phyloP scores from a whole-genome alignment of 768 basidiomycete genomes.

The Kwoniella newhampshirensis region DNA sequence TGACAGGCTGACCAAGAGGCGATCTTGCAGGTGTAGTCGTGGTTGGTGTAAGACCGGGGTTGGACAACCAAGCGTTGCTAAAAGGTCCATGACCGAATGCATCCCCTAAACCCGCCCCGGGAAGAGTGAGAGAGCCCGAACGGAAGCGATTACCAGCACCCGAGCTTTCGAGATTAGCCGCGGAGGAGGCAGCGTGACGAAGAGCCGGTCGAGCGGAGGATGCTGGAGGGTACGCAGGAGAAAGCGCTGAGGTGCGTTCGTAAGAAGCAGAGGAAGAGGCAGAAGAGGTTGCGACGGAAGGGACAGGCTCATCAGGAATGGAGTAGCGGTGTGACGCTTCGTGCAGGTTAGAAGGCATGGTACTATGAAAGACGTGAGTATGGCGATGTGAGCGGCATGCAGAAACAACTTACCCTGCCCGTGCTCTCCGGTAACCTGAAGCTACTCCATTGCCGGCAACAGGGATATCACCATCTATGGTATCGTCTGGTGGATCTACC shows the following conservation, averaged over 20 bases:
- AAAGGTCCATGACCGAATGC: slow-evolving; percentile 82
- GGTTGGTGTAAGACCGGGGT: slow-evolving; percentile 54
- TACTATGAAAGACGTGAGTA: slow-evolving; percentile 53
- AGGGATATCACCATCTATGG: slow-evolving; percentile 48
- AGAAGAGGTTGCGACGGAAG: slow-evolving; percentile 44
- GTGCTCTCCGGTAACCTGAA: slow-evolving; percentile 79
- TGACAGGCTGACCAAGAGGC: slow-evolving; percentile 30
- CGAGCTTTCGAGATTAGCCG: slow-evolving; percentile 40
- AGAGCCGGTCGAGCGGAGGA: slow-evolving; percentile 39
- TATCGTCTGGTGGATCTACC: not conserved
- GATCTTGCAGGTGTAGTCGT: slow-evolving; percentile 58
- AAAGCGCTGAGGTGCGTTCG: slow-evolving; percentile 57
- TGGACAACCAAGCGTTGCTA: slow-evolving; percentile 77
- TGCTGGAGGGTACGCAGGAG: slow-evolving; percentile 51
- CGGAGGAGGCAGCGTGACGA: slow-evolving; percentile 47
- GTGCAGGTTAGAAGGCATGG: slow-evolving; percentile 92
- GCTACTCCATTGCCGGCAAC: slow-evolving; percentile 57
- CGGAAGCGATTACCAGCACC: slow-evolving; percentile 67
- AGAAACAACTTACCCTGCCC: slow-evolving; percentile 67
- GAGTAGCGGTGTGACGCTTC: slow-evolving; percentile 80
- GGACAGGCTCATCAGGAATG: slow-evolving; percentile 61
- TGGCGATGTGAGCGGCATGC: not conserved
- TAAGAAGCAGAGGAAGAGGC: slow-evolving; percentile 53
- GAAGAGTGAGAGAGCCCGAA: slow-evolving; percentile 87
- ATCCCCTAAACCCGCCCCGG: slow-evolving; percentile 69